Conservation (phyloP, 495 filamentous ascomycete species). For the Choiromyces venosus region DNA sequence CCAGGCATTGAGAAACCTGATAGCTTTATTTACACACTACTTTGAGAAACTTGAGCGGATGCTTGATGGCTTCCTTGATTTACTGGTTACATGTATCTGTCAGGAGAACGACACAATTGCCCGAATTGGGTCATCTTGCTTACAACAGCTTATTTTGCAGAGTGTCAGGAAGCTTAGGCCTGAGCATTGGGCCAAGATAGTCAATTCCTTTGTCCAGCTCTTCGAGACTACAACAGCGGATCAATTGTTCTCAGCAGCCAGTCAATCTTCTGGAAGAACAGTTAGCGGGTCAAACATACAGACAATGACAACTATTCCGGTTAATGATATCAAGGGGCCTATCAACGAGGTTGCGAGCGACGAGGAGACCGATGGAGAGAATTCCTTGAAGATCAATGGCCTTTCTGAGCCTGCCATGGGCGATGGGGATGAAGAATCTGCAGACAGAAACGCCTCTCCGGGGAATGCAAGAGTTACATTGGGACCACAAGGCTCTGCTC, state of each 20-base stretch:
- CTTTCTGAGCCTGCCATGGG: conserved; percentile 39
- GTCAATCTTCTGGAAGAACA: conserved; percentile 23
- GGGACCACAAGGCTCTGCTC: conserved; percentile 29
- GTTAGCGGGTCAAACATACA: conserved; percentile 32
- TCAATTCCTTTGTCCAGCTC: conserved; percentile 88
- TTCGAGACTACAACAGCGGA: conserved; percentile 92
- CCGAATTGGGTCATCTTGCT: conserved; percentile 92
- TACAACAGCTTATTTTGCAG: conserved; percentile 92
- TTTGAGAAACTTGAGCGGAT: conserved; percentile 94
- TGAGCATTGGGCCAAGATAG: conserved; percentile 88
- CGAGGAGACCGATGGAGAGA: conserved; percentile 47
- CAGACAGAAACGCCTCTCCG: conserved; percentile 32
- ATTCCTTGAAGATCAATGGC: conserved; percentile 61
- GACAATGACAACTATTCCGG: conserved; percentile 37
- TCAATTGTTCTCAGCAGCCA: conserved; percentile 77
- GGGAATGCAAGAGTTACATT: conserved; percentile 41
- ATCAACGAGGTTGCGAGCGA: conserved; percentile 43
- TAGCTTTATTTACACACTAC: conserved; percentile 96
- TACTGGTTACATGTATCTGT: conserved; percentile 91
- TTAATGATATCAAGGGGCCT: conserved; percentile 25
- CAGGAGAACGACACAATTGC: conserved; percentile 99
- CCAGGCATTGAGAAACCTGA: conserved; percentile 95
- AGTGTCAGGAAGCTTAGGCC: conserved; percentile 85
- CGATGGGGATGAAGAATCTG: conserved; percentile 29
- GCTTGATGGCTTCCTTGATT: conserved; percentile 88